phyloP scores from a whole-genome alignment of 805 yeast genomes.

The Teunomyces lycoperdinae region DNA sequence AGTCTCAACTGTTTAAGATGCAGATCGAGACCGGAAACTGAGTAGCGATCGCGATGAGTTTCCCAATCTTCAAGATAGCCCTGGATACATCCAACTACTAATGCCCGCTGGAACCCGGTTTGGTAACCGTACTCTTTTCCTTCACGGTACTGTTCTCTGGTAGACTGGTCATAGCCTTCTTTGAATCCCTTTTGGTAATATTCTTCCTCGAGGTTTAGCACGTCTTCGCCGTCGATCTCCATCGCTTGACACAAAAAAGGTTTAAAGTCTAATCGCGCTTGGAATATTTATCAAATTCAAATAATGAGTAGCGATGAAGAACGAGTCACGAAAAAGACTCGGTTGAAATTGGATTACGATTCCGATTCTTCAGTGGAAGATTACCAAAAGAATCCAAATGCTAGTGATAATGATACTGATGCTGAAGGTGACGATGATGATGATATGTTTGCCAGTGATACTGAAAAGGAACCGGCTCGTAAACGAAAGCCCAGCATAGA shows the following conservation, averaged over 20 bases:
- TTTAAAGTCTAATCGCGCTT: constrained; percentile 14
- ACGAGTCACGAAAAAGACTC: neutral
- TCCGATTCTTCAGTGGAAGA: constrained; percentile 24
- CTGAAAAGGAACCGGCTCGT: constrained; percentile 7
- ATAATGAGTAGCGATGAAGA: neutral
- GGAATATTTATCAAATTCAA: neutral
- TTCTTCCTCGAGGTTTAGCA: constrained; percentile 59
- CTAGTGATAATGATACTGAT: constrained; percentile 7
- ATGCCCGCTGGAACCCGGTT: constrained; percentile 68
- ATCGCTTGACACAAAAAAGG: constrained; percentile 4
- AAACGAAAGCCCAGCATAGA: constrained; percentile 14
- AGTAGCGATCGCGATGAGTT: constrained; percentile 14
- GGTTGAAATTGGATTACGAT: constrained; percentile 13
- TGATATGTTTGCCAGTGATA: constrained; percentile 43
- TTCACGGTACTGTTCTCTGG: constrained; percentile 58
- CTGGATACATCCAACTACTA: constrained; percentile 66
- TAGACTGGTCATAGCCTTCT: constrained; percentile 68
- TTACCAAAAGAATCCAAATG: constrained; percentile 10
- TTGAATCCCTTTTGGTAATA: constrained; percentile 64
- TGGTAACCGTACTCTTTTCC: constrained; percentile 86
- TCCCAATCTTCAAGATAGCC: constrained; percentile 47
- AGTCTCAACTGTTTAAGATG: constrained; percentile 30
- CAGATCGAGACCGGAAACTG: constrained; percentile 15
- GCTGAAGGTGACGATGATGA: constrained; percentile 8
- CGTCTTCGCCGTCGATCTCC: constrained; percentile 41